Evolutionary conservation across 768 basidiomycete species (phyloP).

Genomic region (Amanita inopinata): DNA sequence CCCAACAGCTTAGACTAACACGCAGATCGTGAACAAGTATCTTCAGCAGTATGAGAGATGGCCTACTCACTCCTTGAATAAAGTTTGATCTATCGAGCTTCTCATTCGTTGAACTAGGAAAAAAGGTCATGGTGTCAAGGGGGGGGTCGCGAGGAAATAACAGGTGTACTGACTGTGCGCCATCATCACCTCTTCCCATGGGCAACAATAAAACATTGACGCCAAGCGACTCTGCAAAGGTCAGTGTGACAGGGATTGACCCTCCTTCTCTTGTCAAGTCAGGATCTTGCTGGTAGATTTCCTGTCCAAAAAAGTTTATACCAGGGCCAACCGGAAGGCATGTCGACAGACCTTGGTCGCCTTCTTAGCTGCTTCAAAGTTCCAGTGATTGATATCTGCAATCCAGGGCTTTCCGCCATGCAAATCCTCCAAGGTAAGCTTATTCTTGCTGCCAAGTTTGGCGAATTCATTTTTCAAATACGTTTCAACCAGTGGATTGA

Average conservation of each 20-base stretch:
- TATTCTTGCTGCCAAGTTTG: constrained; percentile 82
- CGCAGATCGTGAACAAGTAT: constrained; percentile 2
- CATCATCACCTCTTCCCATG: constrained; percentile 92
- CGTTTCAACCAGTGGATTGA: constrained; percentile 59
- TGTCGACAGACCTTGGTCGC: constrained; percentile 60
- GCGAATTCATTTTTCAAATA: constrained; percentile 76
- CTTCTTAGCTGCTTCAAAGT: constrained; percentile 78
- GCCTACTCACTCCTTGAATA: constrained; percentile 60
- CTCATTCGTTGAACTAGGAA: constrained; percentile 78
- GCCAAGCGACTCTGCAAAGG: constrained; percentile 80
- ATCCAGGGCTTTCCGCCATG: constrained; percentile 91
- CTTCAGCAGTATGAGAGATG: background rate
- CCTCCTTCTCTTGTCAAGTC: constrained; percentile 90
- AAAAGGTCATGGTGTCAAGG: background rate
- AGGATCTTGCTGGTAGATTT: constrained; percentile 65
- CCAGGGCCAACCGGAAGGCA: constrained; percentile 16
- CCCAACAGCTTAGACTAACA: constrained; percentile 65
- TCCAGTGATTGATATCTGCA: constrained; percentile 81
- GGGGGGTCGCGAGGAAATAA: background rate
- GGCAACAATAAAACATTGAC: constrained; percentile 86
- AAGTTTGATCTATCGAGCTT: constrained; percentile 89
- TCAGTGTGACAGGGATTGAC: constrained; percentile 88
- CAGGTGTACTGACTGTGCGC: constrained; percentile 62
- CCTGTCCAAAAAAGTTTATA: constrained; percentile 18
- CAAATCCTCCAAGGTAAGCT: constrained; percentile 54